Conservation (phyloP, 768 basidiomycete species). For the Boletus patriciae region DNA sequence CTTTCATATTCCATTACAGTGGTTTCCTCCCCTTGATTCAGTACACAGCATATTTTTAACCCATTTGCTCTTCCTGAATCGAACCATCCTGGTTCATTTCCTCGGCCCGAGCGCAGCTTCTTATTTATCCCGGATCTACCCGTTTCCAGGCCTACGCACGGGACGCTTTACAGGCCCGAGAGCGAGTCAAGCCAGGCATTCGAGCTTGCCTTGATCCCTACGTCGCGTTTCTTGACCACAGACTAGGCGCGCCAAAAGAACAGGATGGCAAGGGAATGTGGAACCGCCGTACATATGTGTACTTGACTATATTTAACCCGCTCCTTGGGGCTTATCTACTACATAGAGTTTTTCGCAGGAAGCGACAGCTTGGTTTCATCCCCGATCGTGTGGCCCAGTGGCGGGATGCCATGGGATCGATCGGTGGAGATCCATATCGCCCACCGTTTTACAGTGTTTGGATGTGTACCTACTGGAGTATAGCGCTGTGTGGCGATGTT, state of each 20-base stretch:
- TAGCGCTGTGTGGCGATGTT: neutral
- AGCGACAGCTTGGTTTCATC: neutral
- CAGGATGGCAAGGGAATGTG: neutral
- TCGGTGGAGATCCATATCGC: constrained; percentile 2
- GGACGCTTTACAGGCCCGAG: constrained; percentile 4
- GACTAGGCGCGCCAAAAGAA: constrained; percentile 8
- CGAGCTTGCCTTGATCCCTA: neutral
- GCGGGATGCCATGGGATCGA: constrained; percentile 4
- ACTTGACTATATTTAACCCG: constrained; percentile 23
- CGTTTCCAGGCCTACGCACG: constrained; percentile 9
- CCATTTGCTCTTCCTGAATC: constrained; percentile 24
- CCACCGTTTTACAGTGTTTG: neutral
- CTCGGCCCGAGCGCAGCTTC: constrained; percentile 12
- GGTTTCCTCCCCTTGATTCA: constrained; percentile 19
- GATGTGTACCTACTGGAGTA: neutral
- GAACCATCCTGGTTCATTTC: constrained; percentile 7
- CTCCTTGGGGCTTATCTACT: constrained; percentile 5
- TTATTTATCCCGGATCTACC: constrained; percentile 31
- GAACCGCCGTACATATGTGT: constrained; percentile 21
- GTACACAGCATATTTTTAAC: constrained; percentile 14
- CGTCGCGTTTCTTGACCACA: constrained; percentile 2
- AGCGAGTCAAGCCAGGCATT: constrained; percentile 2
- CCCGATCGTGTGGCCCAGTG: neutral
- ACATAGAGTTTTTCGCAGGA: constrained; percentile 13
- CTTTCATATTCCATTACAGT: constrained; percentile 23